Base-by-base conservation (phyloP, 768 basidiomycete genomes). In the Hygrocybe coccinea region DNA sequence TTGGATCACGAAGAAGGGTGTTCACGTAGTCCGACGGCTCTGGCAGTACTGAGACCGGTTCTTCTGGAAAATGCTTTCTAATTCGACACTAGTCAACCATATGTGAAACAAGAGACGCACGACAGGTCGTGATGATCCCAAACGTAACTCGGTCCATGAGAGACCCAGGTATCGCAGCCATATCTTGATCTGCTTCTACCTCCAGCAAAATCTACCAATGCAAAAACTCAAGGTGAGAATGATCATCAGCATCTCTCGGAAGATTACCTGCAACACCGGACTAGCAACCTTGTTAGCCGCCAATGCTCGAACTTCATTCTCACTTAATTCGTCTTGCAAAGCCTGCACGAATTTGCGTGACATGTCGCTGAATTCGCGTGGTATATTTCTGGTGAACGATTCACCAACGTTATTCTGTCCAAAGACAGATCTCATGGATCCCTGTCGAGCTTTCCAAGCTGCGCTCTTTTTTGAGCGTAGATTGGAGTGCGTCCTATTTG, bases 391-490 rank as follows among this genome's bases (percentile, higher is more conserved):
- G 5, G 65, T 52, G 12, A 64, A 52, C 2, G 60, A 21, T 58
- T 69, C 66, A 53, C 69, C 68, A 9, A 65, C 71, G 49, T 75
- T 76, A 36, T 62, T 73, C 22, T 78, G 73, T 21, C 68, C 68
- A 59, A 95, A 86, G 11, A 95, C 79, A 2, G 90, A 91, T 65
- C 84, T 88, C 80, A 95, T 84, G 10, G 80, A 75, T 1, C 86
- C 91, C 58, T 91, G 90, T 51, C 80, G 83, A 46, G 84, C 81
- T 64, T 94, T 91, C 82, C 87, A 95, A 12, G 84, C 79, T 0
- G 81, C 79, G 57, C 87, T 91, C 70, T 87, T 91, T 68, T 90
- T 95, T 10, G 91, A 93, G n/a, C 94, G 82, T 33, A 91, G 59
- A 29, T 73, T 67, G 21, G 50, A 39, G 52, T 72, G 71, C 12